A percentile compares a stretch with the other conserved stretches of the same genome.
Evolutionary conservation across 2,329 filamentous ascomycete species (phyloP).

Genomic region (Bipolaris oryzae): DNA sequence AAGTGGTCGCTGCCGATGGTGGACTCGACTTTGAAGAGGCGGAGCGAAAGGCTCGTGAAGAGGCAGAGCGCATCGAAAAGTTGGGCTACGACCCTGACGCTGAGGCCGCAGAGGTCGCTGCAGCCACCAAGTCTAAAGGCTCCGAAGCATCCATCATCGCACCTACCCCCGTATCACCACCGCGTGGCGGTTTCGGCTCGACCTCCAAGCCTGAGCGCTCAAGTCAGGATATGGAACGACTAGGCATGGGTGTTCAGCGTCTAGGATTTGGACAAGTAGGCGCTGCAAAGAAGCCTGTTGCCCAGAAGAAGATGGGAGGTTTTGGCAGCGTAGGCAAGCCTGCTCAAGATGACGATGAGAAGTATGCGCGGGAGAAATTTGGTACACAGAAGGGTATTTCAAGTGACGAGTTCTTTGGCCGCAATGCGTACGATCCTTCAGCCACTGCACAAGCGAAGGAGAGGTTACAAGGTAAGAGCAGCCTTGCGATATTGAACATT

Average conservation of each 20-base stretch:
- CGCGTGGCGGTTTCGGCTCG: slow-evolving; percentile 66
- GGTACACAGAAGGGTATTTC: slow-evolving; percentile 94
- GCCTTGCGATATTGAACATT: neutral
- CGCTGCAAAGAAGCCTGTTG: slow-evolving; percentile 60
- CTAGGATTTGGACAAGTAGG: slow-evolving; percentile 89
- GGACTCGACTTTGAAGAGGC: slow-evolving; percentile 91
- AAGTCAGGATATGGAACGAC: slow-evolving; percentile 80
- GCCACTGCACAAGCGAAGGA: slow-evolving; percentile 85
- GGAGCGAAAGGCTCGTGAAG: slow-evolving; percentile 95
- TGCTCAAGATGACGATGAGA: slow-evolving; percentile 72
- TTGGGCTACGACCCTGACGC: slow-evolving; percentile 94
- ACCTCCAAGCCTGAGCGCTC: slow-evolving; percentile 60
- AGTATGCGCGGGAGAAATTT: slow-evolving; percentile 86
- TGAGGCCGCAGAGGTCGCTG: slow-evolving; percentile 59
- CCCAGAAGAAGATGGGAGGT: slow-evolving; percentile 78
- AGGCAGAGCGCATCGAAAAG: slow-evolving; percentile 94
- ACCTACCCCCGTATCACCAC: slow-evolving; percentile 76
- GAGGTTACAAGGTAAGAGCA: slow-evolving; percentile 66
- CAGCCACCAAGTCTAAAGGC: slow-evolving; percentile 48
- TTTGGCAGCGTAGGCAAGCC: slow-evolving; percentile 87
- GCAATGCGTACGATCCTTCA: slow-evolving; percentile 80
- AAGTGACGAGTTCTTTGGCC: slow-evolving; percentile 97
- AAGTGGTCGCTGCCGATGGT: slow-evolving; percentile 71
- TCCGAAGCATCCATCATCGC: slow-evolving; percentile 66
- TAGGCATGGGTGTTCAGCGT: slow-evolving; percentile 86